Percentiles rank a stretch among this genome's conserved stretches.
Evolutionary conservation across 345 rosid species (phyloP).

Genomic region (Arabis alpina): DNA sequence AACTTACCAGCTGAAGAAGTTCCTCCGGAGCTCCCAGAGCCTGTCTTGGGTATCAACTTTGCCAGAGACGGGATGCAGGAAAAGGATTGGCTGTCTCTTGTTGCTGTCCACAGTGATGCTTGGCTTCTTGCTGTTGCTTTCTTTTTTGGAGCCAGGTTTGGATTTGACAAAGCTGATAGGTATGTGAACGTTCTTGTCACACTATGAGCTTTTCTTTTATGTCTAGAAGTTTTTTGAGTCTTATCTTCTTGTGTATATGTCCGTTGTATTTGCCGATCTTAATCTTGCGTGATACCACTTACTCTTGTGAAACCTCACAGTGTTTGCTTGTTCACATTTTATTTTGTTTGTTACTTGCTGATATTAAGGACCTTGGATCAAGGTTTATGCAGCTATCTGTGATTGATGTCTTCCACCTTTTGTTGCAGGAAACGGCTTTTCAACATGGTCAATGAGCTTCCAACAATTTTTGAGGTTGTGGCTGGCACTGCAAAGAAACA

Average conservation of each 20-base stretch:
- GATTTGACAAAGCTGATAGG: slow-evolving; percentile 93
- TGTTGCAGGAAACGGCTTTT: slow-evolving; percentile 79
- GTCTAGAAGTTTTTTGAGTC: background rate
- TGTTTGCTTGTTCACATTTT: slow-evolving; percentile 2
- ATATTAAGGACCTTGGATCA: slow-evolving; percentile 5
- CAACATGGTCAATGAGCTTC: slow-evolving; percentile 84
- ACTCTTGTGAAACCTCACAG: background rate
- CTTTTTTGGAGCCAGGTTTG: slow-evolving; percentile 89
- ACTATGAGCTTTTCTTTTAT: background rate
- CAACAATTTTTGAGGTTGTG: slow-evolving; percentile 82
- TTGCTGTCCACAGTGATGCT: slow-evolving; percentile 56
- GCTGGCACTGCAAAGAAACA: slow-evolving; percentile 69
- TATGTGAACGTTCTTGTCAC: slow-evolving; percentile 31
- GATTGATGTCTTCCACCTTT: slow-evolving; percentile 14
- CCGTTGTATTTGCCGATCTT: background rate
- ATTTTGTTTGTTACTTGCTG: background rate
- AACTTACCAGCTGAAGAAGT: slow-evolving; percentile 94
- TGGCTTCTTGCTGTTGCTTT: slow-evolving; percentile 94
- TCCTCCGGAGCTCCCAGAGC: slow-evolving; percentile 96
- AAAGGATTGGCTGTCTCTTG: slow-evolving; percentile 89
- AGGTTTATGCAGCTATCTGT: background rate
- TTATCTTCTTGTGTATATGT: slow-evolving; percentile 1
- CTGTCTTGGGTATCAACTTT: slow-evolving; percentile 92
- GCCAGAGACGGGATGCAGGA: slow-evolving; percentile 94
- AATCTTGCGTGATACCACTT: background rate